Base-by-base conservation (phyloP, 306 rosid species). In the Fagus crenata region DNA sequence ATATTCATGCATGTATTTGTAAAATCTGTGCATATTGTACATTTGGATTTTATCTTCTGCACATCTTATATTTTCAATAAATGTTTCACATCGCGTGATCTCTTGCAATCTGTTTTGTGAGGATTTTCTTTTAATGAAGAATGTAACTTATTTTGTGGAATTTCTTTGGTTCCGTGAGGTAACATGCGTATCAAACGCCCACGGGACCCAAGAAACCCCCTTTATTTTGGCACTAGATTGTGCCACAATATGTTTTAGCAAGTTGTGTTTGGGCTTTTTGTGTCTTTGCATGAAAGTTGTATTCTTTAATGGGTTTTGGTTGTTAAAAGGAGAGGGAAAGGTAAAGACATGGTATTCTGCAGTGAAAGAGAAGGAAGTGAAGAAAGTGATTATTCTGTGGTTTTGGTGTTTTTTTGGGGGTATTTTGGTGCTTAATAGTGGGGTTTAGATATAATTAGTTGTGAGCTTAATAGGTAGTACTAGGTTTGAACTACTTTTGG, bases 401-500 rank as follows among this genome's bases (percentile, higher is more conserved):
- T 87, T 63, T 75, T 68, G 82, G 88, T 76, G 83, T 82, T 81
- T 40, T 79, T 84, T 78, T 82, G 73, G 18, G 51, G 56, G 58
- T 76, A 82, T 35, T 88, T 78, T 79, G 84, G 82, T 84, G 74
- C 83, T 76, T 74, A 82, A 51, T 89, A 86, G 53, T 73, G 81
- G 41, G 79, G 40, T 64, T 87, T 69, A 53, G 77, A 49, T 75
- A 49, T 75, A 37, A 64, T 83, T 79, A 65, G 76, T 84, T 83
- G 70, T 72, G 71, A 67, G 58, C 84, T 86, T 82, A 77, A 78
- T n/a, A n/a, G n/a, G 51, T 9, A 46, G 63, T 89, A 73, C 72
- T 80, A 76, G 75, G 71, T 75, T 67, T 31, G 73, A 43, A 64
- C 32, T 28, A 28, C 71, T 80, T 64, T 71, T 55, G 76, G 68